Base-by-base conservation (phyloP, 2,329 filamentous ascomycete species). In the Neonectria faginata region DNA sequence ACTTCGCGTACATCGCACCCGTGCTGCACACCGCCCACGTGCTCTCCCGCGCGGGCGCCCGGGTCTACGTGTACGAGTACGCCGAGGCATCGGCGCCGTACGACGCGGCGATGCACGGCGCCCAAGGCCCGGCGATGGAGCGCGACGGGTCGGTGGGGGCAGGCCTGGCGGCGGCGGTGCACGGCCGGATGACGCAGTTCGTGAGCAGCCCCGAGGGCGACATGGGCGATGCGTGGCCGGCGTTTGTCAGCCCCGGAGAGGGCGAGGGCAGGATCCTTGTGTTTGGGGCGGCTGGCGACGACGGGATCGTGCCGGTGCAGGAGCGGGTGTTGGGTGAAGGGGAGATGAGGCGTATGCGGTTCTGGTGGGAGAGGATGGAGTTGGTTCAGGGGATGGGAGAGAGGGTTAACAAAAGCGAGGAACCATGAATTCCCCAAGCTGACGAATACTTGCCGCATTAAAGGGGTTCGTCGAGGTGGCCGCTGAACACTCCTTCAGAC, bases 1-100 rank as follows among this genome's bases (percentile, higher is more conserved):
- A 91, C 71, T 91, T 88, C 71, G 88, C 87, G 0, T 91, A 91
- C 71, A 85, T 89, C 52, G 86, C 86, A 22, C 89, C 89, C 0
- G 86, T 91, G 0, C 79, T 89, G 3, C 87, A 90, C 73, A 88
- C 86, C 0, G 88, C 85, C 0, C 79, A 85, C 59, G 81, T 80
- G 11, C 56, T 74, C 6, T 69, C 72, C 9, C 36, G 41, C 39
- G 66, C 67, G 29, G 77, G 81, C 27, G 79, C 79, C 9, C 67
- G 65, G 1, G 74, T 86, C 0, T 88, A 86, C 68, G 79, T 89
- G 0, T 91, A 90, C 73, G 86, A 89, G 72, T 91, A 84, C 74
- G 88, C 87, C 0, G 81, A 85, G 1, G 80, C 79, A n/a, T 77
- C 78, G 3, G 62, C 67, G 2, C 63, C 71, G 5, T 76, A 76